Percentiles rank a stretch among this genome's conserved stretches.
Evolutionary conservation across 1,139 yeast genomes (phyloP).

Genomic region (Waltiozyma sp.): DNA sequence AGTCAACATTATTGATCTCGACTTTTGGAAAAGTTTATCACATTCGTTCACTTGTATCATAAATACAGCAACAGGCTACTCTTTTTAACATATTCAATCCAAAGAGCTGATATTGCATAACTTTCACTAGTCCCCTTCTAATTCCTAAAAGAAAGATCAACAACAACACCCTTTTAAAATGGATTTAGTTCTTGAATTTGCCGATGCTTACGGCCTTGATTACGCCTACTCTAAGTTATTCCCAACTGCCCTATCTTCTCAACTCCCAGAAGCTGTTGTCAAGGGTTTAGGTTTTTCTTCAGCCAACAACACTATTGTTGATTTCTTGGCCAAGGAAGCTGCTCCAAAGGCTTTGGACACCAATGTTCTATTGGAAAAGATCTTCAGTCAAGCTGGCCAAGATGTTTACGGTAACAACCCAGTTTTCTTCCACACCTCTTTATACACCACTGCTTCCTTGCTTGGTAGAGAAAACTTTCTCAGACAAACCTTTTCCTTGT

Average conservation of each 20-base stretch:
- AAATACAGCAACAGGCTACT: too few species aligned
- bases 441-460: constrained; percentile 47
- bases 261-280: constrained; percentile 24
- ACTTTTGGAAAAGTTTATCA: too few species aligned
- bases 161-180: constrained; percentile 24
- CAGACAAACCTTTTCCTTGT: constrained; percentile 61
- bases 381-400: constrained; percentile 4
- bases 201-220: constrained; percentile 67
- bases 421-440: constrained; percentile 36
- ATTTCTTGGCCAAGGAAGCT: constrained; percentile 3
- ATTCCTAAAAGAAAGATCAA: too few species aligned
- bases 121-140: too few species aligned
- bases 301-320: constrained; percentile 19
- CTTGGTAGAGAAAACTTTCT: constrained; percentile 61
- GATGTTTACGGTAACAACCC: constrained; percentile 40
- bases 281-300: constrained; percentile 20
- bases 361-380: not conserved
- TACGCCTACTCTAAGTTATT: constrained; percentile 49
- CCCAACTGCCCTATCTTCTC: constrained; percentile 35
- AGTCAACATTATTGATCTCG: too few species aligned
- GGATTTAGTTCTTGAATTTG: constrained; percentile 83
- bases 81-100: too few species aligned
- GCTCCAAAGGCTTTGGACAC: constrained; percentile 6
- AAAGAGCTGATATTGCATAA: too few species aligned
- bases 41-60: too few species aligned